Percentiles rank a stretch among this genome's conserved stretches.
Conservation (phyloP, 441 rosid genomes). For the Erysimum cheiri region DNA sequence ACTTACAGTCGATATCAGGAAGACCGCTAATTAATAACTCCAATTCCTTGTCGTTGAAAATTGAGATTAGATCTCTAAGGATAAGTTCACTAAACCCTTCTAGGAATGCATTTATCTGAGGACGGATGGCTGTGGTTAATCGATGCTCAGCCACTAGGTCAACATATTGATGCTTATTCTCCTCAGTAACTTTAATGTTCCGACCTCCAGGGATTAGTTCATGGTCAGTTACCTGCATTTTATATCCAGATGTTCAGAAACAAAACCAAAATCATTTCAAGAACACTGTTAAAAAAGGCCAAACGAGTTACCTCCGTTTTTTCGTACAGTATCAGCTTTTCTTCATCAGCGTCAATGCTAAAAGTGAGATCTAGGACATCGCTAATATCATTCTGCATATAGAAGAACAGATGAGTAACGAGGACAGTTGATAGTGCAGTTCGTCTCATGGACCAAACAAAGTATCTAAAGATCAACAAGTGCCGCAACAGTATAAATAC, state of each 20-base stretch:
- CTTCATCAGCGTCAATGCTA: slow-evolving; percentile 98
- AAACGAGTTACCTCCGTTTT: slow-evolving; percentile 61
- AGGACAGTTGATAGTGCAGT: slow-evolving; percentile 1
- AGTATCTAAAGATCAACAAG: not conserved
- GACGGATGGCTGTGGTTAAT: slow-evolving; percentile 94
- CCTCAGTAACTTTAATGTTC: slow-evolving; percentile 87
- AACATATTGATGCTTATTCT: slow-evolving; percentile 87
- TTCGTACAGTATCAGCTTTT: slow-evolving; percentile 86
- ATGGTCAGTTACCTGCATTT: slow-evolving; percentile 85
- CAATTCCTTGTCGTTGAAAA: slow-evolving; percentile 92
- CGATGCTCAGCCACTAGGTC: slow-evolving; percentile 91
- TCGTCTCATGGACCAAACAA: not conserved
- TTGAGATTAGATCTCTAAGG: slow-evolving; percentile 74
- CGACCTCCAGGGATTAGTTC: slow-evolving; percentile 92
- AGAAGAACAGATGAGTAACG: slow-evolving; percentile 26
- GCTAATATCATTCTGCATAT: slow-evolving; percentile 80
- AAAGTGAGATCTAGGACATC: slow-evolving; percentile 86
- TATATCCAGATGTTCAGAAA: slow-evolving; percentile 5
- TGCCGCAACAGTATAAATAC: slow-evolving; percentile 46
- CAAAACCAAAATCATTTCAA: not conserved
- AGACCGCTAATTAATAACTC: slow-evolving; percentile 95
- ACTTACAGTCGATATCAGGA: slow-evolving; percentile 94
- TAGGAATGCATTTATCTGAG: slow-evolving; percentile 89
- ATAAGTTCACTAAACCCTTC: slow-evolving; percentile 90
- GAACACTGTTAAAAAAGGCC: not conserved